Base-by-base conservation (phyloP, 2,329 filamentous ascomycete genomes). In the Tolypocladium album region DNA sequence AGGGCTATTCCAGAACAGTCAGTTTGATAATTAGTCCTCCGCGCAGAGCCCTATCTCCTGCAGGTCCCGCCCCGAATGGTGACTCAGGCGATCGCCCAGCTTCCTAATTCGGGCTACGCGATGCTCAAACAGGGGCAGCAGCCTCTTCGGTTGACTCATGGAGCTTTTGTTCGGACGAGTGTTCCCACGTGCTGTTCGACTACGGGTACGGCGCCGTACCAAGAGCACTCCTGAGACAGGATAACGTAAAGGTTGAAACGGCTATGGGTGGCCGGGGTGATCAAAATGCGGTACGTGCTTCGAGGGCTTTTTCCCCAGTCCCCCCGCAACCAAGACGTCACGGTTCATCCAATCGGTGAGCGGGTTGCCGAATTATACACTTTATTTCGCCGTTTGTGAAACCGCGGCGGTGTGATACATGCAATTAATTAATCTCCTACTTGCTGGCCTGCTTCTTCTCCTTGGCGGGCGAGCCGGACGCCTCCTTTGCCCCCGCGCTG, bases 401-500 rank as follows among this genome's bases (percentile, higher is more conserved):
- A 53, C 50, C 24, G 27, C 24, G 13, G 45, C 22, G 27, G 22
- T 31, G 13, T 22, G 24, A n/a, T 27, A 4, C 13, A 50, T 52
- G 17, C 27, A 47, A 11, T 20, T 3, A 47, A 20, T n/a, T 2
- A 11, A 52, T 20, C 24, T 15, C 20, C 47, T 52, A 52, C 47
- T 34, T 52, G 27, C 27, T 20, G 17, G 36, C 31, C 42, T 42
- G 34, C 42, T 61, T 36, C 56, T 17, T 59, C 17, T 59, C 61
- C 34, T 34, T 42, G 13, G 43, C 55, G 4, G 58, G 43, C 15
- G 31, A 57, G 24, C 43, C 53, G 20, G 36, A 17, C n/a, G 15
- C 39, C 8, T 43, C 43, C 57, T 56, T 60, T 27, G 63, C 62
- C n/a, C 62, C 62, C 12, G 64, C 64, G 55, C 61, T 67, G 22